Percentiles rank a stretch among this genome's conserved stretches.
Evolutionary conservation across 306 rosid genomes (phyloP).

Genomic region (Canavalia ensiformis): DNA sequence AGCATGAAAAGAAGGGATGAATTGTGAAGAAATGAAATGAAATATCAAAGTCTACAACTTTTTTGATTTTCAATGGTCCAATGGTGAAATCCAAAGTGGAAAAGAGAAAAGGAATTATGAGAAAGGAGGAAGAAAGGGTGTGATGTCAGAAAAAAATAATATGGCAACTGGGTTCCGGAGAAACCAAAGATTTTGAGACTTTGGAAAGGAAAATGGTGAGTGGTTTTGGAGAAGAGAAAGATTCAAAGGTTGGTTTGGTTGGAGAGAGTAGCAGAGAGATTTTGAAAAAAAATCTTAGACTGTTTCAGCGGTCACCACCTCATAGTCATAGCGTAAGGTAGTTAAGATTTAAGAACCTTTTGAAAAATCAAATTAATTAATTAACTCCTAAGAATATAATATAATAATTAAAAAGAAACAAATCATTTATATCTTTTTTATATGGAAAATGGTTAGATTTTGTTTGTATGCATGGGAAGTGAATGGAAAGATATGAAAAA

Average conservation of each 20-base stretch:
- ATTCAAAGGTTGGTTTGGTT: conserved; percentile 41
- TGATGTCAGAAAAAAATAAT: conserved; percentile 6
- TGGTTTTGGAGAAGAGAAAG: conserved; percentile 31
- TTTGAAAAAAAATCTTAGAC: background rate
- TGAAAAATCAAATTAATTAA: conserved; percentile 4
- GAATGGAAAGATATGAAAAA: too few relatives aligned
- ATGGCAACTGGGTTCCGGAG: background rate
- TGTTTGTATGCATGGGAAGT: too few relatives aligned
- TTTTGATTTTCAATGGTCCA: conserved; percentile 37
- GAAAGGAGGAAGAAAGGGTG: background rate
- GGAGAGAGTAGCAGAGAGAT: conserved; percentile 31
- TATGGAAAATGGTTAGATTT: too few relatives aligned
- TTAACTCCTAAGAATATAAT: background rate
- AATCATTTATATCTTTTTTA: too few relatives aligned
- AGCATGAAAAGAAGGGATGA: conserved; percentile 30
- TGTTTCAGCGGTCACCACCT: conserved; percentile 17
- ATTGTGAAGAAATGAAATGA: conserved; percentile 27
- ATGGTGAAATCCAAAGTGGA: conserved; percentile 43
- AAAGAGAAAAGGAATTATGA: background rate
- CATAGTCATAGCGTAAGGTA: background rate
- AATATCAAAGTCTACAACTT: conserved; percentile 28
- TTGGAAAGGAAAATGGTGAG: conserved; percentile 31
- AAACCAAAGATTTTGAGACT: conserved; percentile 37
- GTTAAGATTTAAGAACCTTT: conserved; percentile 29
- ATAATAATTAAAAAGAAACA: too few relatives aligned